Conservation (phyloP, 768 basidiomycete species). For the Lactarius sanguifluus region DNA sequence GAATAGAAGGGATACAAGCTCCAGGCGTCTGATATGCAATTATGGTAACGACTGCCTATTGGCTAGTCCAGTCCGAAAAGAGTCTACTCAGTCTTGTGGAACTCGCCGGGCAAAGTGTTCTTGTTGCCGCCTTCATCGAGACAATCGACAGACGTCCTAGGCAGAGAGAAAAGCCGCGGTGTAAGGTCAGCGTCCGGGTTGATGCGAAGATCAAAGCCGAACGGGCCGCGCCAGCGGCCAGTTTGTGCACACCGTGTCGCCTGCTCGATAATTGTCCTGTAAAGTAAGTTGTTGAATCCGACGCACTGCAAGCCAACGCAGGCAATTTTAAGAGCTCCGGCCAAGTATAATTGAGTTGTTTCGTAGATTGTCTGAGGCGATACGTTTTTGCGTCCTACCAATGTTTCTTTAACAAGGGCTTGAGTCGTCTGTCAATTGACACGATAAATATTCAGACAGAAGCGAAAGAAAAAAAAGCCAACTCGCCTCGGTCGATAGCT, state of each 20-base stretch:
- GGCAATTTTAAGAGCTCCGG: constrained; percentile 69
- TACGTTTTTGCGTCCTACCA: constrained; percentile 67
- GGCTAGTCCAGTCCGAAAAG: constrained; percentile 1
- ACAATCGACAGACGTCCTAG: constrained; percentile 18
- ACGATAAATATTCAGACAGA: not conserved
- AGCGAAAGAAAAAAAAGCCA: not conserved
- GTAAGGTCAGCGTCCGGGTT: constrained; percentile 20
- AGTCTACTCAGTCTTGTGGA: constrained; percentile 19
- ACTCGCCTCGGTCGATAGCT: constrained; percentile 60
- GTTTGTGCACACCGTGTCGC: constrained; percentile 45
- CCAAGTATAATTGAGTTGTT: constrained; percentile 66
- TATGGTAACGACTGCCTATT: not conserved
- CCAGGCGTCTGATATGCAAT: not conserved
- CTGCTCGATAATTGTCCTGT: constrained; percentile 64
- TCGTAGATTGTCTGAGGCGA: constrained; percentile 80
- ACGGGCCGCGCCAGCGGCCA: constrained; percentile 35
- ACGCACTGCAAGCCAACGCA: constrained; percentile 76
- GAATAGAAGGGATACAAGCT: constrained; percentile 8
- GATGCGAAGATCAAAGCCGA: constrained; percentile 25
- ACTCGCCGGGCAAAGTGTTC: constrained; percentile 4
- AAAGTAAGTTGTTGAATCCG: constrained; percentile 69
- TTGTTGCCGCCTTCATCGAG: constrained; percentile 2
- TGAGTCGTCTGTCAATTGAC: constrained; percentile 52
- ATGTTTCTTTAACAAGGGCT: constrained; percentile 68
- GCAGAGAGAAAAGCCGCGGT: constrained; percentile 26